These are phyloP conservation scores for Fusarium hainanense DNA, from an alignment of 2,329 filamentous ascomycete species.

Conservation along the genomic window DNA sequence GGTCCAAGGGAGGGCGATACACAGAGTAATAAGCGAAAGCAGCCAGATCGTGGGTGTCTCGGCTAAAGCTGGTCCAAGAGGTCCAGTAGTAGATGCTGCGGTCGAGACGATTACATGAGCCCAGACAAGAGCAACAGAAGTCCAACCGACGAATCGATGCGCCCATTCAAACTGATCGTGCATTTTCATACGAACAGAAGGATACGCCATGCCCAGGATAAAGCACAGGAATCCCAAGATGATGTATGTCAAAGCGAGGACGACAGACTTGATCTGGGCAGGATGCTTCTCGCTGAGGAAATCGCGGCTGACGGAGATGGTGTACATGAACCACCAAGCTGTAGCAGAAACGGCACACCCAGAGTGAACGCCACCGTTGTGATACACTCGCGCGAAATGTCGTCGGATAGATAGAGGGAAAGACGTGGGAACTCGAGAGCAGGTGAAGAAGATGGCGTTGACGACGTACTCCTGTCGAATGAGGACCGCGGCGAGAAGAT, in stretches of 20 bases:
- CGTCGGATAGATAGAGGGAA: conserved; percentile 57
- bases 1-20: conserved; percentile 61
- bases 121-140: conserved; percentile 70
- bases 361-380: conserved; percentile 59
- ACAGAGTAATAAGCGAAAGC: conserved; percentile 13
- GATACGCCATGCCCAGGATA: conserved; percentile 44
- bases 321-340: conserved; percentile 54
- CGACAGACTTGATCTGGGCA: conserved; percentile 18
- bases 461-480: conserved; percentile 62
- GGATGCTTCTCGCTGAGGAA: neutral
- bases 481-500: conserved; percentile 56
- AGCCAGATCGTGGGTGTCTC: conserved; percentile 26
- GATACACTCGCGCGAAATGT: conserved; percentile 56
- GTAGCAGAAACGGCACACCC: conserved; percentile 55
- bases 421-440: conserved; percentile 53
- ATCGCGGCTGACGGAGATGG: conserved; percentile 25
- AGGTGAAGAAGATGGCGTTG: conserved; percentile 57
- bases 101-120: conserved; percentile 69
- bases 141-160: conserved; percentile 76
- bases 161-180: conserved; percentile 75
- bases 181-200: conserved; percentile 44
- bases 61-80: conserved; percentile 13
- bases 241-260: conserved; percentile 44
- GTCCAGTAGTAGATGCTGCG: neutral
- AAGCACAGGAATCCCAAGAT: conserved; percentile 34